Evolutionary conservation across 306 rosid species (phyloP).

Genomic region (Trifolium pratense): DNA sequence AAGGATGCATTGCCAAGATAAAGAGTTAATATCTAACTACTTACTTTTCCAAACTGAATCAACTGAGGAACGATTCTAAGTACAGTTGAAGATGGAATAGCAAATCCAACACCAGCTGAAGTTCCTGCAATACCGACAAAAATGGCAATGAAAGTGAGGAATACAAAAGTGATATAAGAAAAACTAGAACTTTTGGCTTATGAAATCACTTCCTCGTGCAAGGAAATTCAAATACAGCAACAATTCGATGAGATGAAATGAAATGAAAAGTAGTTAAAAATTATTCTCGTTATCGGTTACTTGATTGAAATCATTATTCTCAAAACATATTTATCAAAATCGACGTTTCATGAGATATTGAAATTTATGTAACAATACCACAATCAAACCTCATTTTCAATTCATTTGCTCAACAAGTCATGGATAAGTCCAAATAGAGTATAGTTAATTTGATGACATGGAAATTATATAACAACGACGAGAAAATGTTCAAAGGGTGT

Average conservation of each 20-base stretch:
- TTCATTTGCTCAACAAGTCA: too few species aligned
- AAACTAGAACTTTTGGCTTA: slow-evolving; percentile 34
- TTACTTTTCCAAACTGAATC: slow-evolving; percentile 84
- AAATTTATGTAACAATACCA: too few species aligned
- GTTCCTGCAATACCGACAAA: slow-evolving; percentile 67
- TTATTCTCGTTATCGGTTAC: too few species aligned
- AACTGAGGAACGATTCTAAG: slow-evolving; percentile 80
- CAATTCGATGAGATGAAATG: not conserved
- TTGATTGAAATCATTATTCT: too few species aligned
- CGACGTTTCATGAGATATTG: too few species aligned
- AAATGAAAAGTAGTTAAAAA: slow-evolving; percentile 1
- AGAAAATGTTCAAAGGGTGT: too few species aligned
- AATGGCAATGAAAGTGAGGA: not conserved
- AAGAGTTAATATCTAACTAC: not conserved
- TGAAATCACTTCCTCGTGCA: slow-evolving; percentile 16
- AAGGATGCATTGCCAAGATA: too few species aligned
- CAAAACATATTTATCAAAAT: too few species aligned
- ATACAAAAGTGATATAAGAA: not conserved
- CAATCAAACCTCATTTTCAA: too few species aligned
- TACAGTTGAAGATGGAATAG: slow-evolving; percentile 91
- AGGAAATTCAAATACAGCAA: slow-evolving; percentile 24
- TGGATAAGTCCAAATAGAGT: too few species aligned
- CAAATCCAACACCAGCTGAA: slow-evolving; percentile 98
- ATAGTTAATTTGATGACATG: too few species aligned
- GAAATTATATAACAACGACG: too few species aligned